Conservation (phyloP, 768 basidiomycete genomes). For the Mycena latifolia region DNA sequence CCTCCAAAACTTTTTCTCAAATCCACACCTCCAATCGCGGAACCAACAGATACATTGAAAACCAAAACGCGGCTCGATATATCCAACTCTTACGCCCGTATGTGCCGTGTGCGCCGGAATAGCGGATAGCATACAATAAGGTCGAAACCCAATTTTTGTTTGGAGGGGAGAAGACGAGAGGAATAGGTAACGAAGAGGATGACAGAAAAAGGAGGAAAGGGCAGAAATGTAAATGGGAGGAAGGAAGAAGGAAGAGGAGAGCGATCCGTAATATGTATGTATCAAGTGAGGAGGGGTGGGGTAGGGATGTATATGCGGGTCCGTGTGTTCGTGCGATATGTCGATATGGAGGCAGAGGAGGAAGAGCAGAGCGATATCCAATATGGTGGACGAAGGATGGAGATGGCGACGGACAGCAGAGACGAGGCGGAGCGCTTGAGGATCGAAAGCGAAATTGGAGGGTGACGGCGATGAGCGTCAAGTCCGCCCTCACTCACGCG, state of each 20-base stretch:
- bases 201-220: too few species aligned
- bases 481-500: conserved; percentile 16
- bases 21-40: too few species aligned
- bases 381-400: too few species aligned
- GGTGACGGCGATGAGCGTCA: not conserved
- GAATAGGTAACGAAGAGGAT: too few species aligned
- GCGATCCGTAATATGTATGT: not conserved
- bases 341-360: too few species aligned
- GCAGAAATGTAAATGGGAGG: too few species aligned
- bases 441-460: not conserved
- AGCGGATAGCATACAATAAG: conserved; percentile 33
- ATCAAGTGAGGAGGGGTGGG: conserved; percentile 3
- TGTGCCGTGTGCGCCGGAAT: conserved; percentile 19
- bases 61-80: not conserved
- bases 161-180: too few species aligned
- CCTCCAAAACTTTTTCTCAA: too few species aligned
- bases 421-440: too few species aligned
- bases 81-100: not conserved
- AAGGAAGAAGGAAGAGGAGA: not conserved
- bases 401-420: not conserved
- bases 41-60: too few species aligned
- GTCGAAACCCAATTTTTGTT: not conserved
- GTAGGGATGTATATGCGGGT: not conserved
- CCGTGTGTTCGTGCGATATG: too few species aligned
- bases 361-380: too few species aligned